Evolutionary conservation across 805 yeast species (phyloP), one percentile per base, ranked within the genome.

Genomic region (Groenewaldozyma tartarivorans): DNA sequence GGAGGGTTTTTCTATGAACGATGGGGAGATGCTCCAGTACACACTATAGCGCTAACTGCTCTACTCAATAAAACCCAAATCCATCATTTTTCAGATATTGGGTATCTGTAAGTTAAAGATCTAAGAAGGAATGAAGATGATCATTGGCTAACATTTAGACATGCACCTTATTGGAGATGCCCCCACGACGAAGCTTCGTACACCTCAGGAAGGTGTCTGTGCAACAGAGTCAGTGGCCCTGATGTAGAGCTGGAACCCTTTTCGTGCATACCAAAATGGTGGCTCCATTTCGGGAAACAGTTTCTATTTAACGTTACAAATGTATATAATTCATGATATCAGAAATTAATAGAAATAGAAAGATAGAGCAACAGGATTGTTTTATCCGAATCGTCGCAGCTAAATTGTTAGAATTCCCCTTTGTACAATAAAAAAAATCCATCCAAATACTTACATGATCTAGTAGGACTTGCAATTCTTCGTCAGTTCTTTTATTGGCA

Each of bases 11-110:
- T 81, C 66, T 86, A 86, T 62, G 95, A 86, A 60, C 64, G 95
- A 44, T 87, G 96, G 96, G 96, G 96, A 13, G 96, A 87, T 62
- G 95, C 95, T 0, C 95, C 95, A 0, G 83, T 86, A 13, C 95
- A 86, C 57, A 68, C 90, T 0, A 65, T 85, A 21, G 94, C 77
- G 1, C 77, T 74, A 1, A 57, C 81, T 0, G 57, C 83, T 33
- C 57, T 83, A 34, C 60, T 83, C 46, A 73, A 77, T 46, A 69
- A 65, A 40, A 56, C 66, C 15, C 80, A 84, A 54, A 61, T 87
- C 33, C 81, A 79, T 55, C 85, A 81, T 64, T 83, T 87, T 58
- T 78, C 78, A 43, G 94, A 86, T 52, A 68, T 86, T 15, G 95
- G 95, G 0, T 86, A 86, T 57, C 68, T 59, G 47, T 43, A 40